Conservation (phyloP, 2,329 filamentous ascomycete genomes). For the Penicillium verrucosum region DNA sequence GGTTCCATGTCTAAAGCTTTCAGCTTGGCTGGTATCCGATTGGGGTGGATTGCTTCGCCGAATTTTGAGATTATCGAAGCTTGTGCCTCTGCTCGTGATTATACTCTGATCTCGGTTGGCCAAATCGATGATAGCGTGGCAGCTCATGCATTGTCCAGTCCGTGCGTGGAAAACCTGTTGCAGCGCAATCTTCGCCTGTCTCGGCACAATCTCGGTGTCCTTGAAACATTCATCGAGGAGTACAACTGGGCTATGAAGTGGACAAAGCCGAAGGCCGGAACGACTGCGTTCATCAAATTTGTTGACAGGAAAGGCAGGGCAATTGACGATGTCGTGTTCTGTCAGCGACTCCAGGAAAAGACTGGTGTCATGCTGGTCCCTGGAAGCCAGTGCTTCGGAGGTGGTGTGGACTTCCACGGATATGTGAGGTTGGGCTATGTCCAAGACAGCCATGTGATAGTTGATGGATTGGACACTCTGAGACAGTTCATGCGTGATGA, state of each 20-base stretch:
- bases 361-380: constrained; percentile 71
- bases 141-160: constrained; percentile 62
- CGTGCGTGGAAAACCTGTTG: constrained; percentile 58
- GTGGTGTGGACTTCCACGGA: constrained; percentile 62
- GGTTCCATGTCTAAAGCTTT: constrained; percentile 83
- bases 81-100: constrained; percentile 64
- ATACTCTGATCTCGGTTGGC: constrained; percentile 76
- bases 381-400: constrained; percentile 68
- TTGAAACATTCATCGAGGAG: constrained; percentile 61
- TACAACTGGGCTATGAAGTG: constrained; percentile 60
- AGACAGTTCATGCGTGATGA: constrained; percentile 53
- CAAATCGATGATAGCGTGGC: constrained; percentile 72
- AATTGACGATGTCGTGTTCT: constrained; percentile 68
- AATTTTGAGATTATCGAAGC: constrained; percentile 57
- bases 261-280: constrained; percentile 70
- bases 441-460: constrained; percentile 63
- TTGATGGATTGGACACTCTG: constrained; percentile 58
- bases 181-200: constrained; percentile 61
- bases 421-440: constrained; percentile 75
- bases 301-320: constrained; percentile 51
- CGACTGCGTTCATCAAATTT: constrained; percentile 72
- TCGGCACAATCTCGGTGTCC: constrained; percentile 58
- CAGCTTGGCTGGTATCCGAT: constrained; percentile 69
- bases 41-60: constrained; percentile 72
- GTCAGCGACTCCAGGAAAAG: constrained; percentile 61